phyloP scores from a whole-genome alignment of 1,284 basidiomycete species.

The Austroboletus novae-zelandiae region DNA sequence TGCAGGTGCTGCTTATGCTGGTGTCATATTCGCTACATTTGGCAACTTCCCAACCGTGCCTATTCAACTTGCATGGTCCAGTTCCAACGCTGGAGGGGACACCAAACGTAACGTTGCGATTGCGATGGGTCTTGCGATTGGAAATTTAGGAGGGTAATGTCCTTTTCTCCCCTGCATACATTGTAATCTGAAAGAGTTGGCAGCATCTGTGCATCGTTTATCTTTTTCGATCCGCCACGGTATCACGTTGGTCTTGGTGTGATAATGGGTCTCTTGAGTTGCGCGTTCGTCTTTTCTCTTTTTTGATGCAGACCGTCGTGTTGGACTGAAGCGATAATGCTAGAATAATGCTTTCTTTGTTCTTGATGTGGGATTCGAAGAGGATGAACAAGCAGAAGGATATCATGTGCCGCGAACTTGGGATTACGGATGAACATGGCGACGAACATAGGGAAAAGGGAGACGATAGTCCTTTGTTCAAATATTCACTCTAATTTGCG shows the following conservation, averaged over 20 bases:
- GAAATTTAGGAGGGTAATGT: constrained; percentile 51
- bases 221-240: constrained; percentile 44
- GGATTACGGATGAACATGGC: constrained; percentile 35
- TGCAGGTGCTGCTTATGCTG: constrained; percentile 43
- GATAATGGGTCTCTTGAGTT: constrained; percentile 30
- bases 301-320: background rate
- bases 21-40: constrained; percentile 47
- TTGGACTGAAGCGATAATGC: background rate
- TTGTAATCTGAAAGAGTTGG: background rate
- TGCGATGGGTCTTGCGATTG: constrained; percentile 54
- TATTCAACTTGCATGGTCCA: constrained; percentile 53
- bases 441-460: constrained; percentile 41
- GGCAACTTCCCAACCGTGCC: constrained; percentile 55
- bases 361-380: constrained; percentile 39
- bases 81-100: constrained; percentile 55
- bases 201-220: constrained; percentile 44
- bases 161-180: background rate
- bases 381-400: constrained; percentile 41
- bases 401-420: constrained; percentile 35
- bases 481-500: constrained; percentile 27
- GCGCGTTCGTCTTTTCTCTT: constrained; percentile 25
- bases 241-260: constrained; percentile 48
- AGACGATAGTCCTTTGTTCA: constrained; percentile 49
- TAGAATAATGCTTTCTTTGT: constrained; percentile 22
- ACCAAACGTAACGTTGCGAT: constrained; percentile 49